These are phyloP conservation scores for Aspergillus oerlinghausenensis DNA, from an alignment of 2,329 filamentous ascomycete species.

Conservation along the genomic window DNA sequence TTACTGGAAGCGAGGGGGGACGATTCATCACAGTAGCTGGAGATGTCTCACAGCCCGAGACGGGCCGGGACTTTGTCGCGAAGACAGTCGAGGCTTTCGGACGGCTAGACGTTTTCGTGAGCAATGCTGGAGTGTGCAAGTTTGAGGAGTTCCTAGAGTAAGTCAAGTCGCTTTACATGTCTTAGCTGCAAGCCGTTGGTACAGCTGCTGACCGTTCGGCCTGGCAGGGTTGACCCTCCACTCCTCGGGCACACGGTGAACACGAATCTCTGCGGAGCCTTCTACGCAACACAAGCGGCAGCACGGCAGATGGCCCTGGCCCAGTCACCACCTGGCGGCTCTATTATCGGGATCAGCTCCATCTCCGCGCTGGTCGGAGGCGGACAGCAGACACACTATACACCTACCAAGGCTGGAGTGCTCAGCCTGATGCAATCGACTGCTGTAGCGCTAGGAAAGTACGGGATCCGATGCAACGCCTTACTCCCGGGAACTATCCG, in stretches of 20 bases:
- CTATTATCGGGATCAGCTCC: constrained; percentile 56
- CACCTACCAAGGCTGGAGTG: constrained; percentile 81
- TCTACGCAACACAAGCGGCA: constrained; percentile 80
- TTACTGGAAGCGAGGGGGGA: constrained; percentile 22
- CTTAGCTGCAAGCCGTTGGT: not conserved
- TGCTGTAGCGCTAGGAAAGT: constrained; percentile 70
- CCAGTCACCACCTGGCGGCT: constrained; percentile 63
- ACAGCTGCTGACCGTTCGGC: not conserved
- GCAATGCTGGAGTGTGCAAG: constrained; percentile 82
- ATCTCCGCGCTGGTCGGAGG: constrained; percentile 56
- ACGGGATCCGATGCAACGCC: constrained; percentile 77
- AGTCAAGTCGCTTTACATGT: constrained; percentile 25
- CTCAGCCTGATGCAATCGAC: constrained; percentile 77
- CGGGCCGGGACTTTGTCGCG: constrained; percentile 63
- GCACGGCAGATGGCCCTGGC: constrained; percentile 78
- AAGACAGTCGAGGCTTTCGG: constrained; percentile 54
- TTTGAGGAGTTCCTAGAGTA: constrained; percentile 81
- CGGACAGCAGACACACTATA: constrained; percentile 76
- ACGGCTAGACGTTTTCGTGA: constrained; percentile 72
- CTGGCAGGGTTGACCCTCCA: constrained; percentile 56
- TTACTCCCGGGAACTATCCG: constrained; percentile 76
- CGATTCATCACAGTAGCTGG: constrained; percentile 65
- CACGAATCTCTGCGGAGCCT: constrained; percentile 84
- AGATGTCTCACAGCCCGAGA: constrained; percentile 71
- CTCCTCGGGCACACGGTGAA: constrained; percentile 68